Evolutionary conservation across 352 stramenopile genomes (phyloP).

Genomic region (Phytophthora fragariae): DNA sequence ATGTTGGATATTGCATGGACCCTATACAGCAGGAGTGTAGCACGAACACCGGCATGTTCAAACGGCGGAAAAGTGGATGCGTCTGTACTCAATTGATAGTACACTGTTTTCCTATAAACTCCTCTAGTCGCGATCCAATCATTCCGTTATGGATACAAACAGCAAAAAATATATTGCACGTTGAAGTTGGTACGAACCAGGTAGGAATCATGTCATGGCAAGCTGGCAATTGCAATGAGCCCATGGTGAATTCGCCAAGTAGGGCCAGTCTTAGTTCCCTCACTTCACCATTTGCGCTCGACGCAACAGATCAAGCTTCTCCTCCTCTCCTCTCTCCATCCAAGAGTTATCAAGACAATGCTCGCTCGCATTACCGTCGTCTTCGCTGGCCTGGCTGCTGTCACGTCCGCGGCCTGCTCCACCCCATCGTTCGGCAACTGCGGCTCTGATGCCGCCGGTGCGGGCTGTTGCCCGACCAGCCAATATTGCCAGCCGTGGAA

Average conservation of each 20-base stretch:
- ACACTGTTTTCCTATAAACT: neutral
- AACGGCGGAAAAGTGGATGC: conserved; percentile 28
- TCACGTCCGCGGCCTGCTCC: conserved; percentile 5
- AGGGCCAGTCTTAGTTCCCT: conserved; percentile 1
- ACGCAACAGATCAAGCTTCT: conserved; percentile 18
- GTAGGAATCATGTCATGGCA: neutral
- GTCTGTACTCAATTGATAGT: neutral
- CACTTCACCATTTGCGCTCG: conserved; percentile 26
- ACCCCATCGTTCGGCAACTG: conserved; percentile 11
- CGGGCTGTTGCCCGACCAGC: conserved; percentile 20
- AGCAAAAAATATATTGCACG: conserved; percentile 14
- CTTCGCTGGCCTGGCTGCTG: conserved; percentile 9
- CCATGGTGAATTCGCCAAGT: neutral
- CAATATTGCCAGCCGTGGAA: conserved; percentile 39
- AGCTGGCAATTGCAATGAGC: neutral
- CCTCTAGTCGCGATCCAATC: neutral
- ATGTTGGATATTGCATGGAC: neutral
- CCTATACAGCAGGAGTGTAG: neutral
- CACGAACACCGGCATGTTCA: conserved; percentile 10
- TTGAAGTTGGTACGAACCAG: conserved; percentile 12
- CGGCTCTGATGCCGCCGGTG: conserved; percentile 14
- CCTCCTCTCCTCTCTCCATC: neutral
- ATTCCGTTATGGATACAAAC: conserved; percentile 20
- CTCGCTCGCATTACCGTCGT: conserved; percentile 21
- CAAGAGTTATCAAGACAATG: conserved; percentile 27